Evolutionary conservation across 2,329 filamentous ascomycete species (phyloP).

Genomic region (Orbilia javanica): DNA sequence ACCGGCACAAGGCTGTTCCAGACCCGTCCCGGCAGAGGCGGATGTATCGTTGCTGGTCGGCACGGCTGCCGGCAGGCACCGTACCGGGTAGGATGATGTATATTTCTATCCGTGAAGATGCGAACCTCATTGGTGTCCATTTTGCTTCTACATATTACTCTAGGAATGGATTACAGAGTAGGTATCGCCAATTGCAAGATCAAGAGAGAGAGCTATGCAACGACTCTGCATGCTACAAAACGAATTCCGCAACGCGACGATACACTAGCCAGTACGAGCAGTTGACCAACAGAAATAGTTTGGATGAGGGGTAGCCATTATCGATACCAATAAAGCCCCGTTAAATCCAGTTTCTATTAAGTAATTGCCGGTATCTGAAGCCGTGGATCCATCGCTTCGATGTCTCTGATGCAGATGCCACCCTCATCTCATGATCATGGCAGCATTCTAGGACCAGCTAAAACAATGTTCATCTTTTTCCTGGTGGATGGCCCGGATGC

Average conservation of each 20-base stretch:
- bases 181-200: too few relatives aligned
- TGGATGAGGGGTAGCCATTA: slow-evolving; percentile 2
- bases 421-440: slow-evolving; percentile 21
- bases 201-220: too few relatives aligned
- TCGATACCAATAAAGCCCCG: neutral
- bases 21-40: slow-evolving; percentile 16
- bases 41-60: slow-evolving; percentile 3
- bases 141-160: too few relatives aligned
- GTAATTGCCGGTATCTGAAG: slow-evolving; percentile 23
- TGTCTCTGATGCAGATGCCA: slow-evolving; percentile 12
- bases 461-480: slow-evolving; percentile 5
- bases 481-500: slow-evolving; percentile 32
- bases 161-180: too few relatives aligned
- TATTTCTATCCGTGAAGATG: neutral
- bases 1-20: neutral
- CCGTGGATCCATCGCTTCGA: slow-evolving; percentile 11
- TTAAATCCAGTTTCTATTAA: neutral
- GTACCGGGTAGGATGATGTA: too few relatives aligned
- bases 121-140: neutral
- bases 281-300: neutral
- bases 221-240: too few relatives aligned
- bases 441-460: slow-evolving; percentile 13
- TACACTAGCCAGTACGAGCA: too few relatives aligned
- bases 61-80: neutral
- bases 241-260: slow-evolving; percentile 15